Percentiles rank a stretch among this genome's conserved stretches.
phyloP scores from a whole-genome alignment of 2,329 filamentous ascomycete genomes.

The Monilinia vaccinii-corymbosi region DNA sequence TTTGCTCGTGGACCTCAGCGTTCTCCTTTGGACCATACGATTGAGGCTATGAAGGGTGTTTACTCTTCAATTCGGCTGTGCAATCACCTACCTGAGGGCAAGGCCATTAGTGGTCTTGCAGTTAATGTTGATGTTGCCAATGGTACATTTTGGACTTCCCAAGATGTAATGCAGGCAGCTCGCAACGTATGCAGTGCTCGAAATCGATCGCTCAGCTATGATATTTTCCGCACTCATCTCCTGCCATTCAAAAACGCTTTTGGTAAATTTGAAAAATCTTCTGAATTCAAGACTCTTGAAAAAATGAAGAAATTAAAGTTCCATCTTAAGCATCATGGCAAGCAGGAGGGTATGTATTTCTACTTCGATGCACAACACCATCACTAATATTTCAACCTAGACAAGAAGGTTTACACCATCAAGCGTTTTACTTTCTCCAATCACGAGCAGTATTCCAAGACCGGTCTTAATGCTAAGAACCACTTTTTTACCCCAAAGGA shows the following conservation, averaged over 20 bases:
- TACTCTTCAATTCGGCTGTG: slow-evolving; percentile 78
- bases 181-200: slow-evolving; percentile 25
- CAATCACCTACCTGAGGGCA: slow-evolving; percentile 35
- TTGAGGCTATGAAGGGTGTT: slow-evolving; percentile 80
- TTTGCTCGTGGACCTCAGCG: slow-evolving; percentile 39
- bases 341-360: slow-evolving; percentile 28
- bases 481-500: slow-evolving; percentile 45
- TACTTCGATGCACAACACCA: neutral
- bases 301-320: slow-evolving; percentile 49
- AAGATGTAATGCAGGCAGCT: slow-evolving; percentile 31
- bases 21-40: slow-evolving; percentile 48
- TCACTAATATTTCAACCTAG: slow-evolving; percentile 15
- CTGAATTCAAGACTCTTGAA: slow-evolving; percentile 46
- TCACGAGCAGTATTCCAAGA: slow-evolving; percentile 31
- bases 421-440: slow-evolving; percentile 39
- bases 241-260: slow-evolving; percentile 13
- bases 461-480: slow-evolving; percentile 42
- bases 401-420: slow-evolving; percentile 43
- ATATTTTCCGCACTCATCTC: slow-evolving; percentile 19
- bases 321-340: slow-evolving; percentile 44
- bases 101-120: slow-evolving; percentile 45
- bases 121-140: slow-evolving; percentile 91
- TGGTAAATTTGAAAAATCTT: slow-evolving; percentile 30
- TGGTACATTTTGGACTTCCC: slow-evolving; percentile 69
- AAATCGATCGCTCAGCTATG: slow-evolving; percentile 20